phyloP scores from a whole-genome alignment of 306 rosid genomes.

The Cucurbita moschata region DNA sequence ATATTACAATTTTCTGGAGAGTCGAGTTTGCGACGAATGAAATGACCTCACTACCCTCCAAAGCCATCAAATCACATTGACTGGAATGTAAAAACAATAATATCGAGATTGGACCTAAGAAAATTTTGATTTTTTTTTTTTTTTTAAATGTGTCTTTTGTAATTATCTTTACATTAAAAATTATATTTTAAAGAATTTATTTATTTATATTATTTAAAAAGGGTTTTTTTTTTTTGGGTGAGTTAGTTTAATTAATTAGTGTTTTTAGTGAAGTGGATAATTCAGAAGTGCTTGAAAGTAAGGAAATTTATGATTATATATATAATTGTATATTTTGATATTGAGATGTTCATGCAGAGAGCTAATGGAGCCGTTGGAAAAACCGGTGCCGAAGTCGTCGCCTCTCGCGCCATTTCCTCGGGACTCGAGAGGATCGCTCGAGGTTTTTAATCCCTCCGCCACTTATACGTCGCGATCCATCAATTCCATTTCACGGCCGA shows the following conservation, averaged over 20 bases:
- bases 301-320: not conserved
- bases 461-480: conserved; percentile 6
- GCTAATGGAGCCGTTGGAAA: conserved; percentile 32
- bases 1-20: too few species aligned
- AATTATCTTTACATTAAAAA: not conserved
- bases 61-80: not conserved
- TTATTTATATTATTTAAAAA: too few species aligned
- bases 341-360: conserved; percentile 19
- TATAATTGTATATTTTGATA: not conserved
- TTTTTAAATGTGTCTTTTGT: not conserved
- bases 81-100: not conserved
- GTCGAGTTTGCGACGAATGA: not conserved
- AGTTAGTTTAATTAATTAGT: not conserved
- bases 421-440: conserved; percentile 80
- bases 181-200: too few species aligned
- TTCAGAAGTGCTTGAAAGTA: not conserved
- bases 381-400: conserved; percentile 19
- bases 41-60: not conserved
- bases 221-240: too few species aligned
- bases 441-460: conserved; percentile 67
- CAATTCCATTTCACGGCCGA: conserved; percentile 21
- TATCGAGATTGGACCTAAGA: not conserved
- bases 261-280: not conserved
- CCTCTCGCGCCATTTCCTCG: conserved; percentile 37
- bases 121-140: not conserved